Conservation (phyloP, 2,329 filamentous ascomycete species). For the Ambrosiella cleistominuta region DNA sequence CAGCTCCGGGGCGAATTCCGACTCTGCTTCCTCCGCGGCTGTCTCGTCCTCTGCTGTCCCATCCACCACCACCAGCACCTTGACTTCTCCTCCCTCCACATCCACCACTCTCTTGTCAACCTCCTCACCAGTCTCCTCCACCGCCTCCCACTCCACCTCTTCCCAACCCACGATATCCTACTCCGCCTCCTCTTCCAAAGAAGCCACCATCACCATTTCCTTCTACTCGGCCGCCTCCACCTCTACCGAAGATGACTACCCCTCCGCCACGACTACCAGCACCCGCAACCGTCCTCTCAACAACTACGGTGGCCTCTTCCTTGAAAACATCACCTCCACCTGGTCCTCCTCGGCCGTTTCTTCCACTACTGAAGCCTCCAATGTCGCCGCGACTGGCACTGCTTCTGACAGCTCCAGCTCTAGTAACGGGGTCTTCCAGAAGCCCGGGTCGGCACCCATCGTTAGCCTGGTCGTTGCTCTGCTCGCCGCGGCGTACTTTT, state of each 20-base stretch:
- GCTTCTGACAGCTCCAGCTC: constrained; percentile 11
- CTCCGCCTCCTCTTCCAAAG: constrained; percentile 13
- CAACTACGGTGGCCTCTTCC: constrained; percentile 31
- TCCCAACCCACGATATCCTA: constrained; percentile 12
- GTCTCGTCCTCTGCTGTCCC: constrained; percentile 15
- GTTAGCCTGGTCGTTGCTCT: constrained; percentile 38
- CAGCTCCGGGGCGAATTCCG: constrained; percentile 16
- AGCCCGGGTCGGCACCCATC: constrained; percentile 20
- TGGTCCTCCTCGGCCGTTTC: not conserved
- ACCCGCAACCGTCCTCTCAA: constrained; percentile 15
- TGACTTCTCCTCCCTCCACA: constrained; percentile 14
- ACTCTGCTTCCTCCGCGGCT: constrained; percentile 12
- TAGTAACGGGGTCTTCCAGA: constrained; percentile 26
- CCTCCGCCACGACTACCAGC: not conserved
- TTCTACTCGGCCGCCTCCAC: not conserved
- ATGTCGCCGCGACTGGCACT: not conserved
- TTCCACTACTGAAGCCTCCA: constrained; percentile 6
- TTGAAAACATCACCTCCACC: constrained; percentile 27
- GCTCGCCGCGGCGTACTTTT: constrained; percentile 33
- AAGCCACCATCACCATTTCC: constrained; percentile 9
- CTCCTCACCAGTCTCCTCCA: constrained; percentile 9
- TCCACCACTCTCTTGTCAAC: constrained; percentile 5
- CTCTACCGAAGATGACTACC: constrained; percentile 2
- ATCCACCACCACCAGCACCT: constrained; percentile 16
- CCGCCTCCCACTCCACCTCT: constrained; percentile 1